Base-by-base conservation (phyloP, 345 rosid species). In the Populus ilicifolia region DNA sequence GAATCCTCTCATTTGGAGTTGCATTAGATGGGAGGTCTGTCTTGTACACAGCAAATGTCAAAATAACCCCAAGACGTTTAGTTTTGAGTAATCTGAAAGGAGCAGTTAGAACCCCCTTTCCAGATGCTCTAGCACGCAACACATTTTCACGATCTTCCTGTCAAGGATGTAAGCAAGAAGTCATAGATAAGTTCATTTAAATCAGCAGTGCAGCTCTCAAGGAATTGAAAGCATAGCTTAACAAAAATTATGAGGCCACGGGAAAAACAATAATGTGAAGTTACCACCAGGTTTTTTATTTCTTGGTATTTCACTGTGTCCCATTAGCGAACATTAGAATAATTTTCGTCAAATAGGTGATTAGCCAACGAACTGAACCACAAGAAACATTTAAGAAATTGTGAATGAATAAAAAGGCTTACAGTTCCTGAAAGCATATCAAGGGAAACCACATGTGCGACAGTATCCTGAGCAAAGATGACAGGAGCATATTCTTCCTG, bases 401-500 rank as follows among this genome's bases (percentile, higher is more conserved):
- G 23, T n/a, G 11, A 3, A 59, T 59, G 59, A 73, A 78, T 43
- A 77, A 70, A 54, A 69, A 46, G 81, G 65, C 89, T 86, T 44
- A 93, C 99, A 83, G 87, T 93, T 84, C 99, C 99, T 18, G 99
- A 95, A 72, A 96, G 86, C 98, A 96, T 68, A 81, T 96, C 98
- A 43, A 96, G 85, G 84, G 99, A 93, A 85, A 96, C 86, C 43
- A 96, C 89, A 76, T 96, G 98, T 5, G 96, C 82, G 82, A 96
- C 79, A 69, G 96, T 96, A 82, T 96, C 99, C 81, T 96, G 99
- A 44, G 99, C 99, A 84, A 96, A 96, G 85, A 96, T 96, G 65
- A 96, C 99, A 6, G 99, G 99, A 44, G 98, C 98, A 83, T 95
- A 95, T 90, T 95, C 99, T 79, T 91, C 89, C 83, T 89, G 93